A percentile compares a stretch with the other conserved stretches of the same genome.
These are phyloP conservation scores for Excoecaria cochinchinensis DNA, from an alignment of 345 rosid species.

Conservation along the genomic window DNA sequence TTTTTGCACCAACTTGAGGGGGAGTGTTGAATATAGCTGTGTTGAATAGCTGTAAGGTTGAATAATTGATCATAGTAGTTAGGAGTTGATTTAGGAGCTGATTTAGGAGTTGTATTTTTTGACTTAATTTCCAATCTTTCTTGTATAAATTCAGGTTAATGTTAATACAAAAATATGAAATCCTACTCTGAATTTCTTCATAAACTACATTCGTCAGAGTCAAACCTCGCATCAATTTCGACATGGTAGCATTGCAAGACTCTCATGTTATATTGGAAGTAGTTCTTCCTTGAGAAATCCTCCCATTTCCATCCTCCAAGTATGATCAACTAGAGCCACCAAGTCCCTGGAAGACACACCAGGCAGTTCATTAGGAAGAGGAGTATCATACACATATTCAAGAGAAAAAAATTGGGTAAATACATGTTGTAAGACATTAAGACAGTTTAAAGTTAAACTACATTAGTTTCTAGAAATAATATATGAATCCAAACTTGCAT, in stretches of 20 bases:
- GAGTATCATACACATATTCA: neutral
- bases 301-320: constrained; percentile 94
- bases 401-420: constrained; percentile 5
- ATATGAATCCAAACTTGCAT: constrained; percentile 1
- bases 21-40: too few species aligned
- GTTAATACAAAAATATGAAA: too few species aligned
- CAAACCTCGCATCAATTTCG: constrained; percentile 32
- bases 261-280: constrained; percentile 39
- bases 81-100: too few species aligned
- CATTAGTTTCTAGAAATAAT: constrained; percentile 9
- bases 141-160: too few species aligned
- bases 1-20: too few species aligned
- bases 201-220: constrained; percentile 13
- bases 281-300: constrained; percentile 64
- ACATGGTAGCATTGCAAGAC: constrained; percentile 9
- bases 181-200: too few species aligned
- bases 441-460: constrained; percentile 5
- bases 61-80: too few species aligned
- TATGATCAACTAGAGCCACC: constrained; percentile 65
- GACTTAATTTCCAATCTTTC: too few species aligned
- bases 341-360: constrained; percentile 56
- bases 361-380: constrained; percentile 9
- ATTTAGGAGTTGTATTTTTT: too few species aligned
- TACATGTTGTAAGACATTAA: neutral
- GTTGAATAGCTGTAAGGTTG: too few species aligned